phyloP scores from a whole-genome alignment of 768 basidiomycete species.

The Naganishia randhawae region DNA sequence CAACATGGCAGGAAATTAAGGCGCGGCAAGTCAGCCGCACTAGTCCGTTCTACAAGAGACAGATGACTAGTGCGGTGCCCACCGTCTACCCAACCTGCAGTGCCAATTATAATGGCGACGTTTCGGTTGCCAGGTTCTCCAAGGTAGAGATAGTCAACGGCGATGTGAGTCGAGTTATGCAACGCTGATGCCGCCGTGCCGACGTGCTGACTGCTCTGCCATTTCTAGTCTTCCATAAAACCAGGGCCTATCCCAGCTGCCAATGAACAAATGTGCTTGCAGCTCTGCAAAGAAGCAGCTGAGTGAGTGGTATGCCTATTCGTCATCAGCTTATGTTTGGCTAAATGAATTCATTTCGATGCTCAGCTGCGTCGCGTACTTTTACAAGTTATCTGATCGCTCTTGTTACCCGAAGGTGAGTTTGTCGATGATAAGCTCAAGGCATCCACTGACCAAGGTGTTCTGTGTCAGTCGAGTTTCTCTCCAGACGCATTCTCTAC shows the following conservation, averaged over 20 bases:
- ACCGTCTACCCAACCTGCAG: neutral
- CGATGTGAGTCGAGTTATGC: too few relatives aligned
- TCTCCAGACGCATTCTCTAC: neutral
- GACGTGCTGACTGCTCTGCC: too few relatives aligned
- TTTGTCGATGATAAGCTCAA: neutral
- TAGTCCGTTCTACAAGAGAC: neutral
- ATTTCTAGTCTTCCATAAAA: neutral
- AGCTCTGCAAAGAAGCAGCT: neutral
- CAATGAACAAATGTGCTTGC: neutral
- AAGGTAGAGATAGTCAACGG: constrained; percentile 12
- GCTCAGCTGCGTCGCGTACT: neutral
- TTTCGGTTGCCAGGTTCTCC: neutral
- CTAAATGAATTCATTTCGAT: too few relatives aligned
- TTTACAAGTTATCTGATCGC: neutral
- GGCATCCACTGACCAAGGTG: neutral
- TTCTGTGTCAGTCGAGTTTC: neutral
- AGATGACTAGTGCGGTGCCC: neutral
- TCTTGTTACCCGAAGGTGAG: neutral
- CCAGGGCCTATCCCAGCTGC: neutral
- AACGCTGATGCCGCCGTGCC: too few relatives aligned
- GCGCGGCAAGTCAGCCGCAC: neutral
- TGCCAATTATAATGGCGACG: neutral
- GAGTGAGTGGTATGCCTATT: neutral
- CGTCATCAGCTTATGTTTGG: neutral
- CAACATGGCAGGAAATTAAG: neutral